Percentiles rank a stretch among this genome's conserved stretches.
Evolutionary conservation across 2,329 filamentous ascomycete genomes (phyloP).

Genomic region (Polytolypa hystricis): DNA sequence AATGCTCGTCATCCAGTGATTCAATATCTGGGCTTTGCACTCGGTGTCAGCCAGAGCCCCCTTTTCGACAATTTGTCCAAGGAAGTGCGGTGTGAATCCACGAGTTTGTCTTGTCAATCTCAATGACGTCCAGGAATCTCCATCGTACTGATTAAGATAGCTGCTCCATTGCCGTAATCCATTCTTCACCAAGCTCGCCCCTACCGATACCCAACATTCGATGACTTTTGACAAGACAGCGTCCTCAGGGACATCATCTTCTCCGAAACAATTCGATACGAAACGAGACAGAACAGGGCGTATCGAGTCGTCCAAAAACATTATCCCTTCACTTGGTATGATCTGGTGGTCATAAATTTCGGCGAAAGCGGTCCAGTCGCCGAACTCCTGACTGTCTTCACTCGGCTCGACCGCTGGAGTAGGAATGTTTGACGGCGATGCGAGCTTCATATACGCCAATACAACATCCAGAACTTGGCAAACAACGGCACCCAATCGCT

Average conservation of each 20-base stretch:
- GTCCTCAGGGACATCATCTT: slow-evolving; percentile 46
- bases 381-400: slow-evolving; percentile 56
- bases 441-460: slow-evolving; percentile 29
- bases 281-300: slow-evolving; percentile 42
- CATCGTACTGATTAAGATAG: slow-evolving; percentile 45
- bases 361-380: slow-evolving; percentile 46
- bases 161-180: slow-evolving; percentile 42
- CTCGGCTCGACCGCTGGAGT: slow-evolving; percentile 23
- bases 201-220: slow-evolving; percentile 45
- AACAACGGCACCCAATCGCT: slow-evolving; percentile 35
- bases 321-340: slow-evolving; percentile 17
- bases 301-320: slow-evolving; percentile 32
- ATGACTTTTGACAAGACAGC: slow-evolving; percentile 40
- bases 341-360: slow-evolving; percentile 27
- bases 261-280: slow-evolving; percentile 51
- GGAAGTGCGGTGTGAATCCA: slow-evolving; percentile 37
- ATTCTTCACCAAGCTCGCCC: slow-evolving; percentile 36
- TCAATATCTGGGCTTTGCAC: slow-evolving; percentile 39
- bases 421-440: slow-evolving; percentile 14
- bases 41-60: slow-evolving; percentile 32
- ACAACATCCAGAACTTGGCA: slow-evolving; percentile 41
- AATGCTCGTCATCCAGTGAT: slow-evolving; percentile 43
- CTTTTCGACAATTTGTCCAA: slow-evolving; percentile 34
- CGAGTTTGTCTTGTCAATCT: slow-evolving; percentile 37
- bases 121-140: slow-evolving; percentile 38